Evolutionary conservation across 345 rosid species (phyloP), one percentile per base, ranked within the genome.

Genomic region (Reutealis trisperma): DNA sequence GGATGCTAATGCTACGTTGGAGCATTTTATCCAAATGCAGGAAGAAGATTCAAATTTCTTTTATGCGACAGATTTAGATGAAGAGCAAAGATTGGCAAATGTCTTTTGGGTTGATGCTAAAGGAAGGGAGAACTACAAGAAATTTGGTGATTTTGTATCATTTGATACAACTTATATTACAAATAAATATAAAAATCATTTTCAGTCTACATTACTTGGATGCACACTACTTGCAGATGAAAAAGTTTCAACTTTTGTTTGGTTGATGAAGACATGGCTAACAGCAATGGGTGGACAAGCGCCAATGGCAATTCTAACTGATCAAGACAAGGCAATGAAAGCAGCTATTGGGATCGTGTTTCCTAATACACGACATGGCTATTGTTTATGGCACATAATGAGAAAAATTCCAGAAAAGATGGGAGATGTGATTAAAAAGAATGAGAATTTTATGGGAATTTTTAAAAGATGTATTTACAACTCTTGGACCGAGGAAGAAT

Each of bases 191-290:
- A 86, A 86, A 6, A 84, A 84, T 84, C 89, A 86, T 73, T 86
- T 32, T 5, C 89, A 86, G 34, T 75, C 87, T 69, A 82, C 84
- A 84, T 67, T 86, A 49, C 83, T 86, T 21, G 87, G 89, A 49
- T 86, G 87, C 78, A 84, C 85, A 49, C 72, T 86, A 81, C 77
- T 86, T 70, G 89, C 89, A 18, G 81, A 86, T 76, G 89, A 86
- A 67, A 82, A 79, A 0, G 83, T 75, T 76, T 79, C 85, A 74
- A 86, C 85, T 9, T 79, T 78, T 66, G 55, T 63, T 19, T 86
- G 89, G 89, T 78, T 86, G 14, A 69, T 84, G 47, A 86, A 86
- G 76, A 82, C 84, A 45, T 86, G 87, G 85, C 85, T 86, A 69
- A 81, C 83, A 76, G 87, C 87, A 74, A 86, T 84, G 87, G 70